Base-by-base conservation (phyloP, 805 yeast genomes). In the Zygosaccharomyces kombuchaensis region DNA sequence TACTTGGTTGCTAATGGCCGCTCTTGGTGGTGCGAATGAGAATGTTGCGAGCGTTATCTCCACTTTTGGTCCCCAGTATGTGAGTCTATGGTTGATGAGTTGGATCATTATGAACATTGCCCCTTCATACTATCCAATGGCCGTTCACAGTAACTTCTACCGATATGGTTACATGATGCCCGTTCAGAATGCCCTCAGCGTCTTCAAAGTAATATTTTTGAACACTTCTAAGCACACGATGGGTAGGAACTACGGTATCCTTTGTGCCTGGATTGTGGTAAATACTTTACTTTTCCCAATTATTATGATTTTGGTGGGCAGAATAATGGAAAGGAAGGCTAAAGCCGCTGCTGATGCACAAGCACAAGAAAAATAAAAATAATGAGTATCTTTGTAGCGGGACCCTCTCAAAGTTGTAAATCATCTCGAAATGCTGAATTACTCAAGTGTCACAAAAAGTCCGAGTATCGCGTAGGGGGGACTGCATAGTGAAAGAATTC, bases 21-120 rank as follows among this genome's bases (percentile, higher is more conserved):
- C 90, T 0, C 83, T 84, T 29, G 95, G 95, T 47, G 78, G 84
- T 36, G 81, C 83, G 23, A 83, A 81, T 58, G 93, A 86, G 63
- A 78, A 82, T 50, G 66, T 76, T 54, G 80, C 81, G 0, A 59
- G 80, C 62, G 26, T 76, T 6, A 67, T 82, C 39, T 64, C 21
- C 5, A 19, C 80, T 5, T 45, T 69, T 12, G 71, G 72, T 41
- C 91, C 93, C 0, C 87, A 88, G 23, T 54, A 74, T 43, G 52
- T 82, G 40, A 89, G 90, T 0, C 76, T 83, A 56, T 84, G 90
- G 88, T 59, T 86, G 56, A 68, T 84, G 51, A 71, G 76, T 47
- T 84, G 86, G 77, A 89, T 84, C 48, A 74, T 86, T 47, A 37
- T 73, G 26, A 86, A 86, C 59, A 79, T 84, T 42, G 68, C 89